Evolutionary conservation across 345 rosid genomes (phyloP).

Genomic region (Citrus cavaleriei): DNA sequence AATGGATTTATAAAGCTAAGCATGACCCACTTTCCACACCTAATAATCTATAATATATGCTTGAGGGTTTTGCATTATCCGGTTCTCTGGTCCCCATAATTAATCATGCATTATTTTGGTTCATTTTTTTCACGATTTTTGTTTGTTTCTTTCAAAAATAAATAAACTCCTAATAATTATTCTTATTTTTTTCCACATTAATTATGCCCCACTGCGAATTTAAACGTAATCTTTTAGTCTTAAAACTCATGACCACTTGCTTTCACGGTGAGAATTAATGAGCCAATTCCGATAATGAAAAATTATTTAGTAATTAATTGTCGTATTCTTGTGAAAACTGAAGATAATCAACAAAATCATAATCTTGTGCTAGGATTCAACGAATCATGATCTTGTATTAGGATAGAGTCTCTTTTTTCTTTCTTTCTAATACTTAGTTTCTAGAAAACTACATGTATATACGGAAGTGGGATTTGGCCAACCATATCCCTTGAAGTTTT

Average conservation of each 20-base stretch:
- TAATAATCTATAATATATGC: not conserved
- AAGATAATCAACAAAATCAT: not conserved
- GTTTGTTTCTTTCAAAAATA: not conserved
- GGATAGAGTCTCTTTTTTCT: not conserved
- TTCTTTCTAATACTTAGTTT: not conserved
- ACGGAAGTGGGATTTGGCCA: not conserved
- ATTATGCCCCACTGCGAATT: too few relatives aligned
- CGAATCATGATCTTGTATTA: not conserved
- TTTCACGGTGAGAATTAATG: too few relatives aligned
- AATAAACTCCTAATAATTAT: not conserved
- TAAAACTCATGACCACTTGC: too few relatives aligned
- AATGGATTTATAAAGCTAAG: not conserved
- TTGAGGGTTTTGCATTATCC: constrained; percentile 8
- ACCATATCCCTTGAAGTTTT: not conserved
- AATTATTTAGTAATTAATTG: not conserved
- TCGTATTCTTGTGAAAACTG: not conserved
- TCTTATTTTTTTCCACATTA: too few relatives aligned
- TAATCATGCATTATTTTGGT: not conserved
- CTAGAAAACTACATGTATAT: not conserved
- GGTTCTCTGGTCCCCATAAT: constrained; percentile 1
- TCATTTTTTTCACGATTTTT: not conserved
- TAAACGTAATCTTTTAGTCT: too few relatives aligned
- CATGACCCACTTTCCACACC: constrained; percentile 20
- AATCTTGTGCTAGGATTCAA: not conserved
- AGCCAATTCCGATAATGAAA: too few relatives aligned